Evolutionary conservation across 495 filamentous ascomycete species (phyloP), one percentile per base, ranked within the genome.

Genomic region (Letharia columbiana): DNA sequence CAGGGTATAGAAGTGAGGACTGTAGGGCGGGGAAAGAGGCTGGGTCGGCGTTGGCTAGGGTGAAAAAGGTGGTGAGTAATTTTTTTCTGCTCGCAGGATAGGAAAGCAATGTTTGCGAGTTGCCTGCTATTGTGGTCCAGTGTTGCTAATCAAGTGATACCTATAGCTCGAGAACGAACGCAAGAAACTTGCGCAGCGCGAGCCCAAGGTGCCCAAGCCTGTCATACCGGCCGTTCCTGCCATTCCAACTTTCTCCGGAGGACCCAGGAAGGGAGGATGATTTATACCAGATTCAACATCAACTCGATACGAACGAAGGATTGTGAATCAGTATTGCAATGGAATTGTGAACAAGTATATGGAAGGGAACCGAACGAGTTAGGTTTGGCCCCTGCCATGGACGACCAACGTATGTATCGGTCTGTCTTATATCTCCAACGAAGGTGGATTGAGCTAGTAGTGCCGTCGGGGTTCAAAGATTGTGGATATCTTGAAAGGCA

Each of bases 31-130:
- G 81, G 64, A 72, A 77, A 61, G 75, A 79, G 69, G 77, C 81
- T 71, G 76, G 82, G 72, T 76, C 77, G 63, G 80, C 80, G 49
- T 73, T 89, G 49, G 74, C 71, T 47, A 79, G 84, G 66, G 84
- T 89, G 39, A 83, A 82, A 75, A 88, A 87, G 73, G 84, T 87
- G 75, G 84, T 89, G 68, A 72, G 83, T 84, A 39, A 47, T 41
- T 20, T 0, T 18, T 47, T 13, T 57, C 40, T 35, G 60, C 18
- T 17, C 40, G 37, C 33, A 44, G 33, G 31, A 57, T 11, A 1
- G 13, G 4, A n/a, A n/a, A 49, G 11, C 20, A 2, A 12, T 33
- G 15, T 4, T 58, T 8, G 12, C 28, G 17, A 1, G 15, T 42
- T 20, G 33, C 6, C 37, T 12, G 52, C 60, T 7, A 31, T 5